phyloP scores from a whole-genome alignment of 1,139 yeast genomes.

The Sugiyamaella sp. region DNA sequence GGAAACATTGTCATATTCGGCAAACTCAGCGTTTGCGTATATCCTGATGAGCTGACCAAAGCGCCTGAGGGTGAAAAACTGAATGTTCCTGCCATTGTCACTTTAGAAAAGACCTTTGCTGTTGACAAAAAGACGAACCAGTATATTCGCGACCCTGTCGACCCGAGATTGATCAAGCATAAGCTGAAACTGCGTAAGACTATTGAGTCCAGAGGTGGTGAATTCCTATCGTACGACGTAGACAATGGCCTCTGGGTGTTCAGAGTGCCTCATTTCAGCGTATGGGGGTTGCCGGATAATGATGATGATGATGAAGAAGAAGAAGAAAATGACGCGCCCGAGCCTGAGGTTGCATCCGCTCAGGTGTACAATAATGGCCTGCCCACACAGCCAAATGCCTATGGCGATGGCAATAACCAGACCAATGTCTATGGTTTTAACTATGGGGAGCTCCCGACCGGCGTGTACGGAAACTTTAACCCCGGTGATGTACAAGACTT shows the following conservation, averaged over 20 bases:
- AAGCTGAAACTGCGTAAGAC: constrained; percentile 50
- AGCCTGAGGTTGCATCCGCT: constrained; percentile 5
- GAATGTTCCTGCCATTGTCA: constrained; percentile 82
- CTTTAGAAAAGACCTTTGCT: constrained; percentile 63
- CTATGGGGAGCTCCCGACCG: too few species aligned
- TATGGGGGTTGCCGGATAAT: constrained; percentile 84
- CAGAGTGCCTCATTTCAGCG: constrained; percentile 86
- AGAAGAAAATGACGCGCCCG: constrained; percentile 33
- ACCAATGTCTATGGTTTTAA: too few species aligned
- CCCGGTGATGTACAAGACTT: too few species aligned
- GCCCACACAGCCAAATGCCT: too few species aligned
- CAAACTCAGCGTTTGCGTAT: constrained; percentile 64
- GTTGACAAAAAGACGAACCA: constrained; percentile 34
- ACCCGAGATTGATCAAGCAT: constrained; percentile 49
- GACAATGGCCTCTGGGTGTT: constrained; percentile 78
- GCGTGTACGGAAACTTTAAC: too few species aligned
- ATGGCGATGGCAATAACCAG: too few species aligned
- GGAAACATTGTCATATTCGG: constrained; percentile 62
- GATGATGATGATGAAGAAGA: constrained; percentile 56
- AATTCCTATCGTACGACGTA: constrained; percentile 78
- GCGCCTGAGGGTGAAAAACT: constrained; percentile 74
- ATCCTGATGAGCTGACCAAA: constrained; percentile 56
- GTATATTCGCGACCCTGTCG: constrained; percentile 47
- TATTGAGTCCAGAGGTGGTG: constrained; percentile 64
- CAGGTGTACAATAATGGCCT: background rate